Percentiles rank a stretch among this genome's conserved stretches.
These are phyloP conservation scores for Mrakia gelida DNA, from an alignment of 768 basidiomycete genomes.

Conservation along the genomic window DNA sequence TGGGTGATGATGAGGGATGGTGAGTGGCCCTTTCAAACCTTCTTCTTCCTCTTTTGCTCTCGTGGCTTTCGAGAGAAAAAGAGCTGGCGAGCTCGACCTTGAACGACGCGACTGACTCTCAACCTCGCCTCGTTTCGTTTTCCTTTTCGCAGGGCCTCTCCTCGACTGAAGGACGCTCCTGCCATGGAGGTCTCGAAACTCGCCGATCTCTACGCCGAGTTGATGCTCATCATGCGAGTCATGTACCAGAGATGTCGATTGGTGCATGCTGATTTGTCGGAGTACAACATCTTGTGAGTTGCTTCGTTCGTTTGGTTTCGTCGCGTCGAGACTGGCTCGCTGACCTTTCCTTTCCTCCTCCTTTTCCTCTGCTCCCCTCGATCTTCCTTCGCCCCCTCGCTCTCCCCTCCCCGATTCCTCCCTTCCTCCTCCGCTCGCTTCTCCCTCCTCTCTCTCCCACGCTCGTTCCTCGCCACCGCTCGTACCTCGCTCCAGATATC, in stretches of 20 bases:
- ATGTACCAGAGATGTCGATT: constrained; percentile 89
- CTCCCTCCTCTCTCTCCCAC: neutral
- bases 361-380: no score
- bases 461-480: no score
- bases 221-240: constrained; percentile 69
- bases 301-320: no score
- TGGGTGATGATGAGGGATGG: constrained; percentile 75
- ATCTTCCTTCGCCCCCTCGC: no score
- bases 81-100: no score
- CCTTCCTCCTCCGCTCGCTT: neutral
- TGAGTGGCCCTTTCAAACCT: no score
- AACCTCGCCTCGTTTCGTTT: no score
- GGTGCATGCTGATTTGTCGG: constrained; percentile 95
- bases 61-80: no score
- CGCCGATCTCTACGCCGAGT: constrained; percentile 65
- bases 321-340: neutral
- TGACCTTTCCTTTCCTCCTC: no score
- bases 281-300: constrained; percentile 91
- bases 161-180: constrained; percentile 84
- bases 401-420: no score
- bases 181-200: constrained; percentile 47
- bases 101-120: no score
- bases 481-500: constrained; percentile 42
- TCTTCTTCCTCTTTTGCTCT: no score
- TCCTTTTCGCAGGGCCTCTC: constrained; percentile 57